phyloP scores from a whole-genome alignment of 805 yeast species.

The Lachancea quebecensis region DNA sequence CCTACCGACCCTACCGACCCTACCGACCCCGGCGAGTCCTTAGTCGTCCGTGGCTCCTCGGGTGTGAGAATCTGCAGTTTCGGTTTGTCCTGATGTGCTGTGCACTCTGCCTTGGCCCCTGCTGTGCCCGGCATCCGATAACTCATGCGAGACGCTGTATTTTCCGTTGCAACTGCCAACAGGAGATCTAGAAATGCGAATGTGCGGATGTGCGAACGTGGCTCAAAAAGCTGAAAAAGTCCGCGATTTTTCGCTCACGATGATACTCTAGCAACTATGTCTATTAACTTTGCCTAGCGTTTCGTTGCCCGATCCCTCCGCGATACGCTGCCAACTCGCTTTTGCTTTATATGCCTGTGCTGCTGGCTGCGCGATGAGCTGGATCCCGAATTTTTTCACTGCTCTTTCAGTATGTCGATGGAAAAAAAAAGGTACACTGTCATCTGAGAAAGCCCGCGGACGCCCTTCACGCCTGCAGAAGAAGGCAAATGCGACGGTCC shows the following conservation, averaged over 20 bases:
- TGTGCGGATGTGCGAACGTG: no score
- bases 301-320: neutral
- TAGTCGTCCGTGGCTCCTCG: constrained; percentile 6
- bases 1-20: neutral
- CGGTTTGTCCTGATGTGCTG: neutral
- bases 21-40: neutral
- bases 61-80: constrained; percentile 7
- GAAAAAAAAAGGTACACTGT: neutral
- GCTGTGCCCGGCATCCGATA: no score
- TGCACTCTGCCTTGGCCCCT: no score
- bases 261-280: no score
- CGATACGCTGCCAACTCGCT: neutral
- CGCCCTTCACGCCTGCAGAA: no score
- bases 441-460: no score
- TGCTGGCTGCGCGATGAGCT: neutral
- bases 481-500: no score
- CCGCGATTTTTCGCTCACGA: no score
- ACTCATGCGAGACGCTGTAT: no score
- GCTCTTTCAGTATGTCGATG: neutral
- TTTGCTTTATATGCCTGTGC: neutral
- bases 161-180: no score
- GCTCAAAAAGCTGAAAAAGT: no score
- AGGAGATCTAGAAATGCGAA: no score
- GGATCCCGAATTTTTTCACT: neutral
- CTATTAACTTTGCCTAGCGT: neutral